Evolutionary conservation across 352 stramenopile species (phyloP).

Genomic region (Pythium phragmiticola): DNA sequence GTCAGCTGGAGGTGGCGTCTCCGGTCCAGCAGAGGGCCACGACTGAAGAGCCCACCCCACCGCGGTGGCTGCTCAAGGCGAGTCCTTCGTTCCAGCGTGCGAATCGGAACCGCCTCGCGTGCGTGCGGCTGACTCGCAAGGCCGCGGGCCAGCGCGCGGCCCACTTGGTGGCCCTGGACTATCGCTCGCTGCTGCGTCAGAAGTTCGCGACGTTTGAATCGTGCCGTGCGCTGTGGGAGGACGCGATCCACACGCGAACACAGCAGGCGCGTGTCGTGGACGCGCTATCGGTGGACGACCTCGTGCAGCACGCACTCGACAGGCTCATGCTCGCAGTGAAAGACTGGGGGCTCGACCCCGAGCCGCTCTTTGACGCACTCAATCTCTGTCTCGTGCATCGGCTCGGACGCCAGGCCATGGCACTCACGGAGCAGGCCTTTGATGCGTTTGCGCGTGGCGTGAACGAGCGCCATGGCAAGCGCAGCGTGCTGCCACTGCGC

Average conservation of each 20-base stretch:
- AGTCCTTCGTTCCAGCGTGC: slow-evolving; percentile 47
- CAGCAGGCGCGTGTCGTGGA: slow-evolving; percentile 28
- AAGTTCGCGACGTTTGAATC: slow-evolving; percentile 45
- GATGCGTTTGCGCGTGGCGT: slow-evolving; percentile 48
- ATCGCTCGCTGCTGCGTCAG: slow-evolving; percentile 32
- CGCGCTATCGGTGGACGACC: slow-evolving; percentile 36
- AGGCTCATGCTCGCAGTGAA: slow-evolving; percentile 59
- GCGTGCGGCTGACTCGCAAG: slow-evolving; percentile 38
- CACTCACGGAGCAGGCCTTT: slow-evolving; percentile 49
- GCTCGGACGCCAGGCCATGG: slow-evolving; percentile 39
- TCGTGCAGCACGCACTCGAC: slow-evolving; percentile 53
- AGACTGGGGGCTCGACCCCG: slow-evolving; percentile 68
- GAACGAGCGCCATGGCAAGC: slow-evolving; percentile 54
- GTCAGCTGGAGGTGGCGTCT: slow-evolving; percentile 23
- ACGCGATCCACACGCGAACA: slow-evolving; percentile 29
- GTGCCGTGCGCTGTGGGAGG: slow-evolving; percentile 52
- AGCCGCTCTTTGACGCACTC: slow-evolving; percentile 61
- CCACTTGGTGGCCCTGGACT: slow-evolving; percentile 51
- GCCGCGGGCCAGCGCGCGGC: slow-evolving; percentile 36
- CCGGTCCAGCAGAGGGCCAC: slow-evolving; percentile 11
- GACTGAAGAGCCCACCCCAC: slow-evolving; percentile 28
- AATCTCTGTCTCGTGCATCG: slow-evolving; percentile 62
- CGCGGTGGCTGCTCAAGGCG: slow-evolving; percentile 67
- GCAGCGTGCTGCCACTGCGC: slow-evolving; percentile 45
- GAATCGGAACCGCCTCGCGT: slow-evolving; percentile 50